Evolutionary conservation across 257 asterid species (phyloP), one percentile per base, ranked within the genome.

Genomic region (Oldenlandia corymbosa): DNA sequence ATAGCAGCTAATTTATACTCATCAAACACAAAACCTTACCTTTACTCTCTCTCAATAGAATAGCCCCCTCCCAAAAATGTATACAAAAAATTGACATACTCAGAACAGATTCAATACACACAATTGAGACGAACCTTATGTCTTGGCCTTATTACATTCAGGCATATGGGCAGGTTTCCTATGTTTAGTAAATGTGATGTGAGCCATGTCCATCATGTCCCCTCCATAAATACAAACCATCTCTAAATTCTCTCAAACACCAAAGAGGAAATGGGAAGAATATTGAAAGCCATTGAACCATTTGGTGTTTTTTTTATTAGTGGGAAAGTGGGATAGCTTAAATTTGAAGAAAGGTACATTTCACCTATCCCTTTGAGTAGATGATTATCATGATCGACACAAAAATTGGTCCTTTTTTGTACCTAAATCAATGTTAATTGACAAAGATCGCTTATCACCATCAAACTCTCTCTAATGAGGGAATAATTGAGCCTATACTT

Each of bases 121-220:
- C 59, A 5, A 52, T 3, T 57, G 24, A n/a, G n/a, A n/a, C n/a
- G n/a, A 27, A 30, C 18, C 1, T 46, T 66, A 65, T 66, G 62
- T 68, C 75, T 62, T 71, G 68, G 64, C 71, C 75, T 69, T 64
- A n/a, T n/a, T n/a, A 34, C 27, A 41, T 32, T 20, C 51, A 46
- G 61, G 77, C 83, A 77, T 82, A 77, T 81, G 84, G 84, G 73
- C 69, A 37, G 73, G 65, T 71, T 67, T 77, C 71, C 84, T 77
- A 75, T 77, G 84, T 81, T 73, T 69, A 79, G 79, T 65, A 77
- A 60, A 60, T 68, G 70, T 70, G 66, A 80, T 67, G 80, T 75
- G 78, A 78, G 62, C 75, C 76, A 71, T 74, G 79, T 67, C n/a
- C 42, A 62, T 62, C 7, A 28, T 56, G 50, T n/a, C 11, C 30